These are phyloP conservation scores for Heteromeles arbutifolia DNA, from an alignment of 306 rosid genomes.

Conservation along the genomic window DNA sequence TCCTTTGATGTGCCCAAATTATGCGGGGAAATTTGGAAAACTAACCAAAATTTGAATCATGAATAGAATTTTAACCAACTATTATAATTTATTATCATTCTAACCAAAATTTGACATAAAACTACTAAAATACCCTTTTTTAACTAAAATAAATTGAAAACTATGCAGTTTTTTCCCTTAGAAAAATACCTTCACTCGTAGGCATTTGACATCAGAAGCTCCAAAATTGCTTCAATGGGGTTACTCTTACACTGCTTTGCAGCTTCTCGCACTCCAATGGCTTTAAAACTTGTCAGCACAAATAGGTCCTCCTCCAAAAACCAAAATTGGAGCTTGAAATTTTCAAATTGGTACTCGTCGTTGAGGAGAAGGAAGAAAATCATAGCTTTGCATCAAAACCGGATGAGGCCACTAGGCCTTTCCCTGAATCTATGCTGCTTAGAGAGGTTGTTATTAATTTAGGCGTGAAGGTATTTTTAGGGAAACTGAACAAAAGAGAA, in stretches of 20 bases:
- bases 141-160: no score
- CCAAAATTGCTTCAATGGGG: constrained; percentile 27
- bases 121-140: no score
- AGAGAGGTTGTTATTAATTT: constrained; percentile 45
- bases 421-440: constrained; percentile 87
- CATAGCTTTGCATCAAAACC: constrained; percentile 59
- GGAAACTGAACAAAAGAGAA: no score
- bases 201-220: not conserved
- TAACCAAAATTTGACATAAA: no score
- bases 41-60: no score
- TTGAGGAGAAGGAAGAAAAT: constrained; percentile 41
- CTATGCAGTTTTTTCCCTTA: no score
- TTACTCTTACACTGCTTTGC: constrained; percentile 27
- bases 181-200: no score
- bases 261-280: constrained; percentile 25
- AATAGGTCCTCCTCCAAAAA: constrained; percentile 9
- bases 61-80: no score
- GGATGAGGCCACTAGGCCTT: constrained; percentile 58
- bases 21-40: no score
- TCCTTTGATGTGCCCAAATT: no score
- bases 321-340: constrained; percentile 12
- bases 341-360: constrained; percentile 22
- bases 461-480: no score
- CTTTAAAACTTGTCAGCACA: constrained; percentile 7
- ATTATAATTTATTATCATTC: no score